Evolutionary conservation across 345 rosid species (phyloP).

Genomic region (Angophora floribunda): DNA sequence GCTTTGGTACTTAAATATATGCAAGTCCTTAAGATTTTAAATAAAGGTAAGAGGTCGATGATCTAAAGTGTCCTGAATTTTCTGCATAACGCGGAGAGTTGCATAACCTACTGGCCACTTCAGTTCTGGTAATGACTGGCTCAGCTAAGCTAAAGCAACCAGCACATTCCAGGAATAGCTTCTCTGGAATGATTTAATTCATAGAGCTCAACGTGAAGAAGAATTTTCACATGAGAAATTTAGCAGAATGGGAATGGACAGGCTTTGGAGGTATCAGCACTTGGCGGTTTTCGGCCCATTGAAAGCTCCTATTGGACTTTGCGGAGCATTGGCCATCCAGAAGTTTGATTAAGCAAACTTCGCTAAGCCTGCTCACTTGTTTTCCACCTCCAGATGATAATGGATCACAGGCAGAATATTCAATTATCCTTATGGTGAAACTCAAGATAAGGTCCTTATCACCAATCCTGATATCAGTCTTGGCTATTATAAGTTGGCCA

Average conservation of each 20-base stretch:
- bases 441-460: neutral
- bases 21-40: neutral
- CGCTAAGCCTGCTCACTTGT: neutral
- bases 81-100: no score
- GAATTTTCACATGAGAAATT: neutral
- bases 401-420: neutral
- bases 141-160: neutral
- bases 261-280: neutral
- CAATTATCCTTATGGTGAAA: neutral
- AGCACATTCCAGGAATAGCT: neutral
- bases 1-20: neutral
- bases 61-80: no score
- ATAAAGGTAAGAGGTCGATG: neutral
- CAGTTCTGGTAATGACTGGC: neutral
- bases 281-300: neutral
- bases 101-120: neutral
- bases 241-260: neutral
- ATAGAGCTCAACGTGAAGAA: neutral
- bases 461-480: neutral
- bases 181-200: neutral
- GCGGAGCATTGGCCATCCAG: neutral
- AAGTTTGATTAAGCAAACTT: neutral
- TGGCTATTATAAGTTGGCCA: neutral
- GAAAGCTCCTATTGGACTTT: neutral
- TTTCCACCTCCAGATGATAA: no score